phyloP scores from a whole-genome alignment of 352 stramenopile genomes.

The Peronospora farinosa region DNA sequence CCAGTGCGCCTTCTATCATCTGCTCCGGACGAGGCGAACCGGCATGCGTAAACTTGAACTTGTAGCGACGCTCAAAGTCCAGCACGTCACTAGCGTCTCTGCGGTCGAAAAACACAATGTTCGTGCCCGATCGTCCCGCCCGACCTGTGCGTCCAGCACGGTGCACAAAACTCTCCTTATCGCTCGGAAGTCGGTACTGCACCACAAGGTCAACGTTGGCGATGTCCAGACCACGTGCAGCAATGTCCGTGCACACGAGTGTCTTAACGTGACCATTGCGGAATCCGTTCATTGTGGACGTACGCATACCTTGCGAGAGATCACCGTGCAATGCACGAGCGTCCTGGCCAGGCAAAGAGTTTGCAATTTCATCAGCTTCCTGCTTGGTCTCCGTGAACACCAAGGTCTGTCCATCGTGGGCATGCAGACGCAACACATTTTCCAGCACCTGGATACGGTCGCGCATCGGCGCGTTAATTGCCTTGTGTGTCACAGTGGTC shows the following conservation, averaged over 20 bases:
- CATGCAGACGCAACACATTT: slow-evolving; percentile 63
- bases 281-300: slow-evolving; percentile 96
- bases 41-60: slow-evolving; percentile 63
- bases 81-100: slow-evolving; percentile 56
- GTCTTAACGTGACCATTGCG: slow-evolving; percentile 90
- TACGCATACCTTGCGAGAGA: slow-evolving; percentile 79
- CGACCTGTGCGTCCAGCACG: slow-evolving; percentile 87
- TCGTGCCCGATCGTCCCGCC: slow-evolving; percentile 72
- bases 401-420: slow-evolving; percentile 77
- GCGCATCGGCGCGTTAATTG: slow-evolving; percentile 85
- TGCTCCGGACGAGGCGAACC: slow-evolving; percentile 50
- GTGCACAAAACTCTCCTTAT: slow-evolving; percentile 94
- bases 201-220: slow-evolving; percentile 89
- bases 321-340: slow-evolving; percentile 70
- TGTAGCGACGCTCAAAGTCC: slow-evolving; percentile 73
- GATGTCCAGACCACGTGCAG: slow-evolving; percentile 86
- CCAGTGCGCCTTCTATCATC: slow-evolving; percentile 48
- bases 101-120: slow-evolving; percentile 84
- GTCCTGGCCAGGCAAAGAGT: slow-evolving; percentile 57
- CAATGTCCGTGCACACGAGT: slow-evolving; percentile 88
- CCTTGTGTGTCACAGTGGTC: slow-evolving; percentile 87
- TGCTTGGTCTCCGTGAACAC: slow-evolving; percentile 98
- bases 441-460: slow-evolving; percentile 57
- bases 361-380: slow-evolving; percentile 92
- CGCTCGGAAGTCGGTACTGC: slow-evolving; percentile 89